A percentile compares a stretch with the other conserved stretches of the same genome.
Evolutionary conservation across 2,329 filamentous ascomycete genomes (phyloP).

Genomic region (Fusarium siculi): DNA sequence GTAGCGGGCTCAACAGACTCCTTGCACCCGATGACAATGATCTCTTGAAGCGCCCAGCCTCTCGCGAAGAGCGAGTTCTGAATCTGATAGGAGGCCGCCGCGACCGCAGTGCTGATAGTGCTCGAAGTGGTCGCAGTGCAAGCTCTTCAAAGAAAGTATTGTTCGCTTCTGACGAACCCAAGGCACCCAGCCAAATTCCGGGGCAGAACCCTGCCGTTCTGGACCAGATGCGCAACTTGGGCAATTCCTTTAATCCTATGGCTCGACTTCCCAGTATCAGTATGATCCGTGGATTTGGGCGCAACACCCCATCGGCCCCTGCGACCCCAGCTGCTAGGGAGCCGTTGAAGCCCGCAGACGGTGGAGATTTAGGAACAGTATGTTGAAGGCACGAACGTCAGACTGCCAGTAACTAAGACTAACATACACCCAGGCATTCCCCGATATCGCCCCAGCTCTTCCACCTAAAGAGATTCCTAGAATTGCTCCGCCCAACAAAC

Average conservation of each 20-base stretch:
- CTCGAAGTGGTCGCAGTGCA: constrained; percentile 70
- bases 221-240: constrained; percentile 83
- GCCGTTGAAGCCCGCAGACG: constrained; percentile 56
- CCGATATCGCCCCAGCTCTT: constrained; percentile 65
- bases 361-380: constrained; percentile 68
- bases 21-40: constrained; percentile 55
- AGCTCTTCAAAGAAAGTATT: constrained; percentile 69
- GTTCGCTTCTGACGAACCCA: constrained; percentile 56
- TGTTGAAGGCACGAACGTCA: constrained; percentile 38
- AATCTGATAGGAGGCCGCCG: constrained; percentile 78
- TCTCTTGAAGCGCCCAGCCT: constrained; percentile 42
- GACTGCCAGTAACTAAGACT: background rate
- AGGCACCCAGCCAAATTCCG: constrained; percentile 28
- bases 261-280: constrained; percentile 79
- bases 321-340: constrained; percentile 53
- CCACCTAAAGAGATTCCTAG: constrained; percentile 66
- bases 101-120: constrained; percentile 82
- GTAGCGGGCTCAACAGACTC: constrained; percentile 66
- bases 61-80: constrained; percentile 72
- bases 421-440: constrained; percentile 61
- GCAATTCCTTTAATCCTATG: constrained; percentile 84
- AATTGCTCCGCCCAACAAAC: constrained; percentile 73
- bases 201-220: constrained; percentile 68
- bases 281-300: constrained; percentile 80
- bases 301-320: constrained; percentile 55